A percentile compares a stretch with the other conserved stretches of the same genome.
phyloP scores from a whole-genome alignment of 768 basidiomycete species.

The Austroboletus festivus region DNA sequence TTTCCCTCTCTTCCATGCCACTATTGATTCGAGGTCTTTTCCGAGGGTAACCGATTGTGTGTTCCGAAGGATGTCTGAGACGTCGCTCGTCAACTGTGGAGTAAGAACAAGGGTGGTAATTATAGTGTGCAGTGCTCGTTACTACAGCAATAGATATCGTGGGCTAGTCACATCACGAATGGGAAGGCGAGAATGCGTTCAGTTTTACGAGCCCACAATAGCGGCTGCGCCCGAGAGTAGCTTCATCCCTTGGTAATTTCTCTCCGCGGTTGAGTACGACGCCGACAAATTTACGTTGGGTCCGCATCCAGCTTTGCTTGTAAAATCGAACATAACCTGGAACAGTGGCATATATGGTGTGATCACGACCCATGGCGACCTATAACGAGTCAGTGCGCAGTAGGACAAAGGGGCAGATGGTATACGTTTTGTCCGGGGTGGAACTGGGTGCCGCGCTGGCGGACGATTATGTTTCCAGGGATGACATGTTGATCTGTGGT shows the following conservation, averaged over 20 bases:
- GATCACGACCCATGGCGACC: conserved; percentile 92
- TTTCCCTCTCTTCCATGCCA: conserved; percentile 68
- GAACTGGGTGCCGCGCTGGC: conserved; percentile 90
- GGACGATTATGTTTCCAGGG: conserved; percentile 93
- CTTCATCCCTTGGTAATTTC: conserved; percentile 80
- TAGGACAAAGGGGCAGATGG: conserved; percentile 9
- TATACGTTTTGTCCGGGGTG: conserved; percentile 92
- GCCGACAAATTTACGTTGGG: conserved; percentile 78
- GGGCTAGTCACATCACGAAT: conserved; percentile 5
- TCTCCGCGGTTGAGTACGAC: conserved; percentile 82
- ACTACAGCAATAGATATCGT: not conserved
- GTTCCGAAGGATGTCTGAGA: conserved; percentile 61
- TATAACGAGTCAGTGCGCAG: conserved; percentile 30
- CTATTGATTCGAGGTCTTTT: conserved; percentile 49
- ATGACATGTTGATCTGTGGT: conserved; percentile 80
- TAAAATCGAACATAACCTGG: conserved; percentile 96
- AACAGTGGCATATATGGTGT: conserved; percentile 86
- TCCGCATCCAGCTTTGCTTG: conserved; percentile 70
- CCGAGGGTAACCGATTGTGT: conserved; percentile 52
- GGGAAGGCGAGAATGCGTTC: conserved; percentile 30
- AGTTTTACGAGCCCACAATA: conserved; percentile 77
- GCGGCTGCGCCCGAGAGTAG: conserved; percentile 72
- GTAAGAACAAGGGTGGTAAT: no score
- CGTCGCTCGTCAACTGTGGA: not conserved
- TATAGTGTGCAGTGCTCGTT: no score